Base-by-base conservation (phyloP, 2,329 filamentous ascomycete genomes). In the Ceratocystis colombiana region DNA sequence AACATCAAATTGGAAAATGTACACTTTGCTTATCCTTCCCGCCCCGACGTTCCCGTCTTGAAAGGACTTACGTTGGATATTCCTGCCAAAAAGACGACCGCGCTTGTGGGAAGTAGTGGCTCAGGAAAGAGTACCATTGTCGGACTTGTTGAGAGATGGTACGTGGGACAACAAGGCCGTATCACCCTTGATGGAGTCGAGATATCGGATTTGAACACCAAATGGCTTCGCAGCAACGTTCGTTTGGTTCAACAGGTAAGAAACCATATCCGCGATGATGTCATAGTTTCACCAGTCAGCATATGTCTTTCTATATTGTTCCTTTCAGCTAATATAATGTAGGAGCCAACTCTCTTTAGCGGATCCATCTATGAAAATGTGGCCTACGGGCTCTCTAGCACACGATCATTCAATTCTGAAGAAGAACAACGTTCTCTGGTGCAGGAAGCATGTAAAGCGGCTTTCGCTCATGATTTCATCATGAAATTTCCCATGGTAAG, bases 71-170 rank as follows among this genome's bases (percentile, higher is more conserved):
- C 75, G 62, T 71, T 82, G 3, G 72, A 73, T 2, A 76, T 83
- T 25, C 76, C 77, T 15, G 75, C 77, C 2, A 75, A 77, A 17
- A 79, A 79, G 67, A 77, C 77, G 0, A 83, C 80, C 0, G 82
- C 82, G 1, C 76, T 84, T 4, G 82, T 86, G 5, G 84, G 84
- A 0, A 75, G 80, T 1, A 84, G 80, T 22, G 84, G 84, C 0
- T 82, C 77, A 3, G 83, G 83, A 0, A 85, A 85, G 70, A 83
- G 80, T 57, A 85, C 82, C 0, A 77, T 84, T 2, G 78, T 85
- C 5, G 80, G 79, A 0, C 72, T 86, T 1, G 70, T 85, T 1
- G 82, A 85, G 70, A 73, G 85, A 6, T 87, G 85, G 77, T 88
- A 87, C 69, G 76, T 80, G 50, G 77, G 79, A 0, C 74, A 73